Percentiles rank a stretch among this genome's conserved stretches.
These are phyloP conservation scores for Sporisorium reilianum DNA, from an alignment of 1,284 basidiomycete genomes.

Conservation along the genomic window DNA sequence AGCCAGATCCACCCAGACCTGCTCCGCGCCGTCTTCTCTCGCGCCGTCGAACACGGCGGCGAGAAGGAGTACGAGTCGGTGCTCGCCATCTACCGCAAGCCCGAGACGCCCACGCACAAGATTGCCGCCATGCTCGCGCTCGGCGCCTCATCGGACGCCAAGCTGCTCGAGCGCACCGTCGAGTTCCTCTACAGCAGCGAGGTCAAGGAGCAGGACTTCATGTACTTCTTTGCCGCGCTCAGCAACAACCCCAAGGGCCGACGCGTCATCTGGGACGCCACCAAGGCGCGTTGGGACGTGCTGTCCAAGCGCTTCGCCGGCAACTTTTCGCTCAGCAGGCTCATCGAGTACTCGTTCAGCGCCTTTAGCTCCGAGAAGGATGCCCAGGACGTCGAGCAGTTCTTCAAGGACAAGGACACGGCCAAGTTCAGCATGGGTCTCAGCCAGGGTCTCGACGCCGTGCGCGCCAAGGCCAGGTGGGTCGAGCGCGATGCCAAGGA, in stretches of 20 bases:
- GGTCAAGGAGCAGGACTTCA: conserved; percentile 70
- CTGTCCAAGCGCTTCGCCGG: conserved; percentile 75
- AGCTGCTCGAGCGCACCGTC: conserved; percentile 68
- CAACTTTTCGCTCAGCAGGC: conserved; percentile 63
- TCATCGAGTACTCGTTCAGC: conserved; percentile 74
- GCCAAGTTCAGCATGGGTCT: conserved; percentile 74
- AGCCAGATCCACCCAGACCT: conserved; percentile 77
- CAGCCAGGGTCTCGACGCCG: conserved; percentile 78
- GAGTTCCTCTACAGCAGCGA: conserved; percentile 62
- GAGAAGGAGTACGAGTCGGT: conserved; percentile 76
- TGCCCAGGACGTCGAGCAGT: conserved; percentile 76
- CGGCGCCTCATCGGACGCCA: conserved; percentile 57
- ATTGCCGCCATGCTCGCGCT: conserved; percentile 69
- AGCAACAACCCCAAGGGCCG: conserved; percentile 63
- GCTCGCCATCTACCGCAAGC: conserved; percentile 78
- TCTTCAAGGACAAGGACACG: conserved; percentile 71
- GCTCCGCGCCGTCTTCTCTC: conserved; percentile 52
- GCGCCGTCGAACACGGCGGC: conserved; percentile 80
- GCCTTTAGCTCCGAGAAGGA: conserved; percentile 79
- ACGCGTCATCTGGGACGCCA: conserved; percentile 68
- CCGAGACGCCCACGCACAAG: conserved; percentile 72
- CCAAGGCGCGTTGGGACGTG: conserved; percentile 66
- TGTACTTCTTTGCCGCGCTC: conserved; percentile 68
- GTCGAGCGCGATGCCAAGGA: conserved; percentile 76
- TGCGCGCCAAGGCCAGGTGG: conserved; percentile 75